Evolutionary conservation across 2,329 filamentous ascomycete genomes (phyloP).

Genomic region (Paecilomyces sp.): DNA sequence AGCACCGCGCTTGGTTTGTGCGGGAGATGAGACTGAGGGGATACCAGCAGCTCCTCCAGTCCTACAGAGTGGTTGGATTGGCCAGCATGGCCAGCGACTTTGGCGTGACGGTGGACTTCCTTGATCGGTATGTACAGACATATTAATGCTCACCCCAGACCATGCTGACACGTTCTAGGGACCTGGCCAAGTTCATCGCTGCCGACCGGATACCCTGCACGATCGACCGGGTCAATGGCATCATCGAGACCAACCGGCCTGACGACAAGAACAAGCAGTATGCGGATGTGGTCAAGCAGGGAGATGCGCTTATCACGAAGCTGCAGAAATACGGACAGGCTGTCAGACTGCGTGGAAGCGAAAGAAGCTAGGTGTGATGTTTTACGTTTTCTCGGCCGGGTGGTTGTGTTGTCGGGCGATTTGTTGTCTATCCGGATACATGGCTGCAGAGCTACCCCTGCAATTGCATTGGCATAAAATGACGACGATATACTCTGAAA

Average conservation of each 20-base stretch:
- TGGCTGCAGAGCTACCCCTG: neutral
- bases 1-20: conserved; percentile 96
- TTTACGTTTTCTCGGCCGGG: neutral
- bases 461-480: neutral
- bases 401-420: neutral
- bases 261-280: conserved; percentile 99
- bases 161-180: conserved; percentile 46
- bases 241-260: conserved; percentile 95
- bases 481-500: neutral
- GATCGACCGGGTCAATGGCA: conserved; percentile 91
- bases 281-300: conserved; percentile 93
- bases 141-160: neutral
- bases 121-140: conserved; percentile 65
- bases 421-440: neutral
- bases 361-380: conserved; percentile 58
- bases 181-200: conserved; percentile 95
- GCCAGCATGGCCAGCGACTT: conserved; percentile 97
- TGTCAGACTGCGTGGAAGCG: conserved; percentile 86
- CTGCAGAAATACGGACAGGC: conserved; percentile 98
- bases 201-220: conserved; percentile 91
- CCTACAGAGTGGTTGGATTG: conserved; percentile 93
- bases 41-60: conserved; percentile 95
- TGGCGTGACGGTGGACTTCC: conserved; percentile 90
- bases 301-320: conserved; percentile 96
- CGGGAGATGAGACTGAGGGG: conserved; percentile 95